Percentiles rank a stretch among this genome's conserved stretches.
These are phyloP conservation scores for Cenchrus fungigraminus DNA, from an alignment of 176 grass and related monocot species.

Conservation along the genomic window DNA sequence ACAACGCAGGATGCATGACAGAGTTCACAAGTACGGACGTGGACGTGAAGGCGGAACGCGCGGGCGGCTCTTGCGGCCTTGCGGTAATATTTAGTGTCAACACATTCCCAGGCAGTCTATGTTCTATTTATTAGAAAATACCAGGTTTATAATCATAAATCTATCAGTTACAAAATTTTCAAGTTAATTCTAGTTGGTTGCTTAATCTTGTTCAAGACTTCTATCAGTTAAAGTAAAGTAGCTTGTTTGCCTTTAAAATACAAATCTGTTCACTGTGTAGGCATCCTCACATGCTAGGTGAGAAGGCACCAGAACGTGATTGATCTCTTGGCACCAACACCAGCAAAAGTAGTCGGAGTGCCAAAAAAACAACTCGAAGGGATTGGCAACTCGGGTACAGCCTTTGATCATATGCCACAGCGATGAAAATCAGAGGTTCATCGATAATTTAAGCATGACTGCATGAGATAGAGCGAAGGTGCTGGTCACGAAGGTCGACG, in stretches of 20 bases:
- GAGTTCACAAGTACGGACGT: too few species aligned
- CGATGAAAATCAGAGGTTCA: neutral
- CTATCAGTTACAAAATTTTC: neutral
- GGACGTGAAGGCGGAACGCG: too few species aligned
- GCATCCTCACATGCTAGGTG: slow-evolving; percentile 16
- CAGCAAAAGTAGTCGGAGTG: neutral
- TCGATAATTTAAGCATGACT: neutral
- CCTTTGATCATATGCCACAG: neutral
- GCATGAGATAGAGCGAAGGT: too few species aligned
- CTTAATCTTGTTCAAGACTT: neutral
- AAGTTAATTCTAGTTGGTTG: neutral
- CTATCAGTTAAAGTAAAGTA: neutral
- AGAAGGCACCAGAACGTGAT: neutral
- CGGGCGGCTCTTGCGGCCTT: too few species aligned
- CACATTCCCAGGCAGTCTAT: neutral
- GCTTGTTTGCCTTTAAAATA: neutral
- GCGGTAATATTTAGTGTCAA: neutral
- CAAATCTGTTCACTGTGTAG: neutral
- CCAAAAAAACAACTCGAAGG: neutral
- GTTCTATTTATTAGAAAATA: neutral
- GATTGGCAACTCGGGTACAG: neutral
- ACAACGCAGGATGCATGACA: too few species aligned
- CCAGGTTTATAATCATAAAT: neutral
- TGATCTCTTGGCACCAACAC: neutral
- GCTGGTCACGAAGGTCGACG: too few species aligned